Base-by-base conservation (phyloP, 1,139 yeast genomes). In the Debaryomycetaceae sp. region DNA sequence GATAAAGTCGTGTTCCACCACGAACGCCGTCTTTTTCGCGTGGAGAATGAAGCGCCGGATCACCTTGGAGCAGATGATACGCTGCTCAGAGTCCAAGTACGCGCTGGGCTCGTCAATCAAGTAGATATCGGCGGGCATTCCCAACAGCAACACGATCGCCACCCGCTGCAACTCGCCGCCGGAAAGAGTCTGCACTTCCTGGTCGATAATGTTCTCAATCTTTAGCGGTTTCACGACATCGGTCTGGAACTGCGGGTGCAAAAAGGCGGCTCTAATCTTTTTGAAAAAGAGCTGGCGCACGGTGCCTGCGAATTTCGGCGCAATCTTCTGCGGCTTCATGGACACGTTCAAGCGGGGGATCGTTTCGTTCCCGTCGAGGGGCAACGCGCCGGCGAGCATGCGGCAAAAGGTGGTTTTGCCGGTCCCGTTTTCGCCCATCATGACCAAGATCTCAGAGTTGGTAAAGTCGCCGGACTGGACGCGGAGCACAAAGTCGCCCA, bases 111-210 rank as follows among this genome's bases (percentile, higher is more conserved):
- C 98, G 62, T 90, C 98, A 46, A 90, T 90, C 55, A 90, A 74
- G 56, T 90, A 90, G 43, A 90, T 81, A 55, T 90, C 98, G 18
- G 98, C 98, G 22, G 86, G 86, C 32, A 80, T 66, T 73, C 98
- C 98, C 37, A 92, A 70, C 6, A 97, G 78, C 54, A 90, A 71
- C 25, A 86, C 93, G 59, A 90, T 90, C 39, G 98, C 99, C 37
- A 92, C 98, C 70, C 99, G 81, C 68, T 90, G 98, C 66, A 90
- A 73, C 66, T 90, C 99, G 76, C 98, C 98, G 68, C 98, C 99
- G 31, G 97, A 87, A 58, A 90, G 68, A 44, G 86, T 85, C 66
- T 85, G 95, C 33, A 90, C 98, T 62, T 90, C 97, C 58, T 90
- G 95, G 57, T 90, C 98, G 41, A 90, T 78, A 44, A 90, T 83